Evolutionary conservation across 176 grass and related monocot species (phyloP), one percentile per base, ranked within the genome.

Genomic region (Echinochloa phyllopogon): DNA sequence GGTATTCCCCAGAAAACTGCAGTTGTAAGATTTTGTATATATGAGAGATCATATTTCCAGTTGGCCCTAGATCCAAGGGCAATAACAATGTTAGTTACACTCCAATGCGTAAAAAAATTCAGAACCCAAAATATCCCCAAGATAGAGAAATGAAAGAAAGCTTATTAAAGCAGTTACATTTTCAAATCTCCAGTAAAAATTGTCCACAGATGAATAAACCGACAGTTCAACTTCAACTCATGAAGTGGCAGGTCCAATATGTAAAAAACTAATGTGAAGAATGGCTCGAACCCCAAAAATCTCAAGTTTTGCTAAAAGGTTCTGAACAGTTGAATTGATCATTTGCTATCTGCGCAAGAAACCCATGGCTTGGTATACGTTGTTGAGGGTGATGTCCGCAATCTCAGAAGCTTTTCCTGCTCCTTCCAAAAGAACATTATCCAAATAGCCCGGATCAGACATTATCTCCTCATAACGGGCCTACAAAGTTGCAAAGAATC

Each of bases 321-420:
- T 73, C 33, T 23, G 16, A 33, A 53, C 17, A 18, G 64, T 55
- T 75, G 70, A 64, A 72, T 23, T 69, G 82, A 76, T 64, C 20
- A 60, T 51, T 60, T 8, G 37, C 79, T 93, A 93, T 79, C 96
- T 84, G 68, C 72, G 85, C 83, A 98, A 92, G 83, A 98, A 98
- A 56, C 93, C 96, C 96, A 96, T 98, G 71, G 96, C 91, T 83
- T 98, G 93, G 83, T 98, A 94, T 58, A 95, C 83, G 64, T 98
- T 98, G 65, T 76, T 92, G 39, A 98, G 89, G 65, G 96, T 96
- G 12, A 73, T 55, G 41, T 91, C 89, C n/a, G 96, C 93, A 82
- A 98, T 91, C 79, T 95, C 91, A 72, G 86, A 47, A 83, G 93
- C 96, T 92, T 96, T 95, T 88, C 68, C 81, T 47, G 91, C 88